Base-by-base conservation (phyloP, 116 monocot genomes). In the Dioscorea cayenensis region DNA sequence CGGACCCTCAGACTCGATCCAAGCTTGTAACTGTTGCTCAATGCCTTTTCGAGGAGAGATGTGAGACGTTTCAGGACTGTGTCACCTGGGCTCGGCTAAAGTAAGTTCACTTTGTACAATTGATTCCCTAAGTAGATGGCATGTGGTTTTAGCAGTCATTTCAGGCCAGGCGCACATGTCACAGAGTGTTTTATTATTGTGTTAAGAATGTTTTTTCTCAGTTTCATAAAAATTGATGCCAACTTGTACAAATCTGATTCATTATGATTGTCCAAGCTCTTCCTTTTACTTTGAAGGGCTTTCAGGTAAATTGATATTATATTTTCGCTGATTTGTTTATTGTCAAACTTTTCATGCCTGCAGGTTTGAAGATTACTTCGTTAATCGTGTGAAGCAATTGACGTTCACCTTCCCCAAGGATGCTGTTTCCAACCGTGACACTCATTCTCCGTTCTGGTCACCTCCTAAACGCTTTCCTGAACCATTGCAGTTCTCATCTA, bases 351-450 rank as follows among this genome's bases (percentile, higher is more conserved):
- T 6, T 43, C 61, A 16, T 61, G 36, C 17, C 61, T 14, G 14
- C 66, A 84, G 84, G 74, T 84, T 84, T 77, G 84, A 84, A 68
- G 84, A 84, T 50, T 84, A 84, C 60, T 84, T 77, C 49, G 51
- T 77, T 19, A 80, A 80, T 38, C 84, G 84, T 38, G 80, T 84
- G 65, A 79, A 80, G 43, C 84, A 84, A 66, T 77, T 84, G 36
- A 84, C 80, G 7, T 84, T 65, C 49, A 84, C 84, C 60, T 84
- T 84, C 63, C 84, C 84, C 5, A 80, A 84, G 60, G 77, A 84
- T 20, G 52, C 84, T 16, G 49, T 32, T 2, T 80, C 84, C 14
- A 84, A 80, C 49, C 70, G 77, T 12, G 84, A 80, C 28, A 69
- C 77, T 32, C 32, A 32, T 32, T 32, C 32, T 27, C 77, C 80